Conservation (phyloP, 2,329 filamentous ascomycete species). For the Dactylellina leptospora region DNA sequence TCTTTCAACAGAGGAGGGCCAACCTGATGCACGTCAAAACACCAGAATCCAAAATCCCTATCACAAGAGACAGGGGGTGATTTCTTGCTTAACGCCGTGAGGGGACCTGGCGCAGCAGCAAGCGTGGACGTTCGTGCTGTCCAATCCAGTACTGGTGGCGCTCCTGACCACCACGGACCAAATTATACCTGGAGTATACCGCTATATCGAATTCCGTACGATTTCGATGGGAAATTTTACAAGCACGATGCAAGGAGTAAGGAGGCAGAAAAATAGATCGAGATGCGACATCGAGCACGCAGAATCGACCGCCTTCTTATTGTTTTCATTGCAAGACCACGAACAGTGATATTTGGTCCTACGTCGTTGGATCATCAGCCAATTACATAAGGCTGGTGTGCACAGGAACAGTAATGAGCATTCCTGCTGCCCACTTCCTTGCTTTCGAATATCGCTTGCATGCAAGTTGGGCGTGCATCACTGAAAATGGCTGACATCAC, state of each 20-base stretch:
- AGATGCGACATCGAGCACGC: neutral
- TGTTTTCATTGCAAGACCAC: neutral
- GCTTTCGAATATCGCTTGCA: conserved; percentile 41
- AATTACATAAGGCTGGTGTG: conserved; percentile 43
- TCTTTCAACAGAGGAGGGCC: conserved; percentile 10
- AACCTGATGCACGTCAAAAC: conserved; percentile 47
- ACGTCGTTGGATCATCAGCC: conserved; percentile 19
- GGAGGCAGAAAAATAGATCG: neutral
- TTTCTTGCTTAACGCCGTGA: conserved; percentile 51
- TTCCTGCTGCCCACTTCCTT: conserved; percentile 39
- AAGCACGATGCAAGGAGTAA: conserved; percentile 24
- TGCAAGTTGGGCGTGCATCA: no score
- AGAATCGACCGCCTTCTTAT: neutral
- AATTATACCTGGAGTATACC: conserved; percentile 20
- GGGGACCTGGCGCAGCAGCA: no score
- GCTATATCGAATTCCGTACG: conserved; percentile 5
- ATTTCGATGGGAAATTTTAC: conserved; percentile 5
- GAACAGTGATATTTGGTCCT: conserved; percentile 7
- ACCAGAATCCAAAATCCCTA: conserved; percentile 32
- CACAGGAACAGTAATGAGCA: no score
- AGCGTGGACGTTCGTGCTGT: conserved; percentile 1
- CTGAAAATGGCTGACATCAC: no score
- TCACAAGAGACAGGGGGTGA: conserved; percentile 20
- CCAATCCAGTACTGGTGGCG: neutral
- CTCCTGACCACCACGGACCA: conserved; percentile 39